Evolutionary conservation across 495 filamentous ascomycete species (phyloP), one percentile per base, ranked within the genome.

Genomic region (Penicillium nucicola): DNA sequence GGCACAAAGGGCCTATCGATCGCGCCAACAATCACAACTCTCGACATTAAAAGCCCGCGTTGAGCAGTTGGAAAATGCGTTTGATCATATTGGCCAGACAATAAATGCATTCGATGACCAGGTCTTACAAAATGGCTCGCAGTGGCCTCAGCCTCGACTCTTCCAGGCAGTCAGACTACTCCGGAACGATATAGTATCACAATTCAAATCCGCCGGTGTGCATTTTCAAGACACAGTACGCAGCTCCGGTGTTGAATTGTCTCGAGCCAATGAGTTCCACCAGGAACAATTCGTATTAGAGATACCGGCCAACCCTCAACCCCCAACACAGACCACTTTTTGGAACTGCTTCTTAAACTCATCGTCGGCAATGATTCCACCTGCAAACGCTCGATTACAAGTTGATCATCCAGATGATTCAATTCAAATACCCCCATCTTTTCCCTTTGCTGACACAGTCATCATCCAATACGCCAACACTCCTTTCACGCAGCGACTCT

Each of bases 1-100:
- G 33, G 58, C 58, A 5, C 58, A 61, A 23, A 37, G 55, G 32
- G 40, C 58, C 10, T 61, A 61, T 39, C 52, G 58, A 42, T 55
- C 51, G 12, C 55, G 58, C 5, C 58, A 61, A 42, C 50, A 55
- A 44, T 45, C 39, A n/a, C 55, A 48, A 17, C 40, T 61, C 18
- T 22, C 32, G 9, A 45, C 54, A 14, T 35, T 61, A 4, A 58
- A 55, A 43, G 42, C 52, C 20, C 38, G 58, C 5, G 55, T 58
- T 28, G 13, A 41, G 20, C 47, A 52, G 3, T n/a, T 58, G 20
- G 58, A 61, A 33, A 34, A 61, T 61, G 50, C 34, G 4, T 9
- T 61, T 7, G n/a, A 18, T 33, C 42, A 52, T 2, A 17, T 61
- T 13, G 15, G 42, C 12, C 51, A 58, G 20, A 51, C 48, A 8